These are phyloP conservation scores for Irpex lacteus DNA, from an alignment of 1,284 basidiomycete species.

Conservation along the genomic window DNA sequence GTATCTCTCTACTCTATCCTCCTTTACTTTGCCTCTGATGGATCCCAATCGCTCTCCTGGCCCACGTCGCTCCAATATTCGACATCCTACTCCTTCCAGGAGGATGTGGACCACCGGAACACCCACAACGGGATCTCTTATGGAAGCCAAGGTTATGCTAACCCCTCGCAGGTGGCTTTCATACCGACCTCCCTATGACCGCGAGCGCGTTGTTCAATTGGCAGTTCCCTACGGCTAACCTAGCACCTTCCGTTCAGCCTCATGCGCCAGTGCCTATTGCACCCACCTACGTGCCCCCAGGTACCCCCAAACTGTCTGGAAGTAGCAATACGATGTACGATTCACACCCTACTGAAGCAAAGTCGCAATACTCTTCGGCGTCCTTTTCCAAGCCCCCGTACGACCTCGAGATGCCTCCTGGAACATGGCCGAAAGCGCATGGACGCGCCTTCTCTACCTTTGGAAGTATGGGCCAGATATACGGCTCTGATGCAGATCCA, in stretches of 20 bases:
- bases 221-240: not conserved
- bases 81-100: not conserved
- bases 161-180: not conserved
- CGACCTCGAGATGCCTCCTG: slow-evolving; percentile 50
- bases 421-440: slow-evolving; percentile 32
- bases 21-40: not conserved
- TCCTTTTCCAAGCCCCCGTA: slow-evolving; percentile 55
- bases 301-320: not conserved
- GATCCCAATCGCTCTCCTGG: not conserved
- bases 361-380: slow-evolving; percentile 43
- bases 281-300: not conserved
- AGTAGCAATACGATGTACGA: slow-evolving; percentile 5
- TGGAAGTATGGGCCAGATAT: not conserved
- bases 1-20: not conserved
- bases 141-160: not conserved
- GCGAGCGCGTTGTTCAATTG: not conserved
- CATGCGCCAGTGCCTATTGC: not conserved
- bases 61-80: not conserved
- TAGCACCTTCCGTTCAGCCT: not conserved
- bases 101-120: not conserved
- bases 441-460: not conserved
- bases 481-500: slow-evolving; percentile 10
- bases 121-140: too few relatives aligned
- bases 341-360: not conserved
- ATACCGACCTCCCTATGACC: not conserved